Base-by-base conservation (phyloP, 768 basidiomycete species). In the Naganishia antarctica region DNA sequence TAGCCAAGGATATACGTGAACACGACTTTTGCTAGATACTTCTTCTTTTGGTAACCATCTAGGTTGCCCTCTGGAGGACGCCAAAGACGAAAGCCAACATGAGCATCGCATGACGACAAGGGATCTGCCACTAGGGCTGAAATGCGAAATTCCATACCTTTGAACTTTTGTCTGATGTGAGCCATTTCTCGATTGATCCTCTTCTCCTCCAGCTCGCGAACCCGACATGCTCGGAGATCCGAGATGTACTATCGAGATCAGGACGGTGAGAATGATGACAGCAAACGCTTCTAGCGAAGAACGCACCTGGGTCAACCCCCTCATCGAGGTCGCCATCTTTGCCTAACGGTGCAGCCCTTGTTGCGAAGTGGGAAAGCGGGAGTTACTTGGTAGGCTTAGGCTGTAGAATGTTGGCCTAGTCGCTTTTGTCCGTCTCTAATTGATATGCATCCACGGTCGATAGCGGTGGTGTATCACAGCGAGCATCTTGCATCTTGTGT, bases 141-240 rank as follows among this genome's bases (percentile, higher is more conserved):
- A 46, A 67, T 59, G 66, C 58, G 47, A 26, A 45, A 31, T 16
- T 31, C 63, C 73, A 58, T 50, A 89, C 92, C 91, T 83, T 97
- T 97, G 82, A 99, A 98, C 79, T 94, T 91, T 82, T 96, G 94
- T 66, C 96, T 83, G 68, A 99, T 99, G 72, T 99, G 97, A 0
- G 96, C 96, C 96, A 99, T 98, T 80, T 99, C 96, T 79, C 97
- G 93, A 81, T 99, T 99, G 71, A 99, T 96, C 61, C 96, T 82
- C 80, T 97, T 98, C 83, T 98, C 94, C 37, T 99, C 96, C 59
- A 98, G 80, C 78, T 99, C 96, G 61, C 94, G 85, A 23, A 98
- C 93, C 64, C 94, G 82, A 53, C 94, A 94, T 53, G 96, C 92
- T 63, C 96, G 88, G 73, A 99, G 90, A 79, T 99, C 96, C 76